These are phyloP conservation scores for Phytophthora capsici DNA, from an alignment of 352 stramenopile species.

Conservation along the genomic window DNA sequence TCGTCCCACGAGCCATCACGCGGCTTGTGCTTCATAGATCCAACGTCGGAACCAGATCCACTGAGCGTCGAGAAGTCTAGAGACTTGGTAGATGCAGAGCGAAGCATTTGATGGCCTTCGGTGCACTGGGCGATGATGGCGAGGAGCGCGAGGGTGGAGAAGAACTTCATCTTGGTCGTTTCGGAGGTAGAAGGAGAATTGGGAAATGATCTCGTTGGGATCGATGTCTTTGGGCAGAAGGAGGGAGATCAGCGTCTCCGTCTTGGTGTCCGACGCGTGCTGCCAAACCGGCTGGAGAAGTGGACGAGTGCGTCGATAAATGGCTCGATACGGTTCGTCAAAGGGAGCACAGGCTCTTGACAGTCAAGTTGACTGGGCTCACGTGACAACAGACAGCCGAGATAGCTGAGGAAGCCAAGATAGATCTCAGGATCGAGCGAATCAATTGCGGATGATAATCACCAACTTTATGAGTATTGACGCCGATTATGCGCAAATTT, in stretches of 20 bases:
- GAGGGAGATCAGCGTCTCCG: too few species aligned
- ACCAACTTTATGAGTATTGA: not conserved
- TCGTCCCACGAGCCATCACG: constrained; percentile 16
- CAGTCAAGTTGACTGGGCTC: too few species aligned
- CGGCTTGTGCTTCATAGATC: constrained; percentile 17
- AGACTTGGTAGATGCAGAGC: constrained; percentile 16
- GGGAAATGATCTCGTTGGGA: constrained; percentile 20
- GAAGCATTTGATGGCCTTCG: constrained; percentile 32
- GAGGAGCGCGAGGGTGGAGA: constrained; percentile 26
- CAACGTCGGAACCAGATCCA: constrained; percentile 4
- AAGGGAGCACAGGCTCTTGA: too few species aligned
- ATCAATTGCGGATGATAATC: constrained; percentile 11
- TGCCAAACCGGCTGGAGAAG: constrained; percentile 13
- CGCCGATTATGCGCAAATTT: constrained; percentile 12
- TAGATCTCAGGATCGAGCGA: constrained; percentile 32
- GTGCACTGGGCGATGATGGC: constrained; percentile 18
- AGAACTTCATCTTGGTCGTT: constrained; percentile 25
- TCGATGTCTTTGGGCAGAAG: not conserved
- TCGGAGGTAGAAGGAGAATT: constrained; percentile 16
- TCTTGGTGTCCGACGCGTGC: constrained; percentile 24
- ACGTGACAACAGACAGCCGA: constrained; percentile 18
- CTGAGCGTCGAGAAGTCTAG: constrained; percentile 23
- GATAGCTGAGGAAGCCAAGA: constrained; percentile 31
- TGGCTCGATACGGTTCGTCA: constrained; percentile 12
- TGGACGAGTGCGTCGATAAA: not conserved